Conservation (phyloP, 495 filamentous ascomycete genomes). For the Penicillium subrubescens region DNA sequence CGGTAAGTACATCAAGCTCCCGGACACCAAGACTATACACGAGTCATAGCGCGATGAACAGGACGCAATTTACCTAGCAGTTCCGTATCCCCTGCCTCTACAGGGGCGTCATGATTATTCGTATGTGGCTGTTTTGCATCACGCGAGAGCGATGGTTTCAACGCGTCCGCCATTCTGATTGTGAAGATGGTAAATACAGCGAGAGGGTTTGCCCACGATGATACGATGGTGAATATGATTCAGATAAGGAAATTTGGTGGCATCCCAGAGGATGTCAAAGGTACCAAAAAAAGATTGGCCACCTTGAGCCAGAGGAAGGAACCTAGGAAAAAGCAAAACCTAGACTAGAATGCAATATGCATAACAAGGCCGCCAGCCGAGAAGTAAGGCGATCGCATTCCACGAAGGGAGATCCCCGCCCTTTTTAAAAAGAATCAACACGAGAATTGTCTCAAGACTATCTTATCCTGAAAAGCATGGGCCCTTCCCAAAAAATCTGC, state of each 20-base stretch:
- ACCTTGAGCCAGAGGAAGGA: neutral
- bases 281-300: neutral
- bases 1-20: neutral
- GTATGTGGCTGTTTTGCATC: neutral
- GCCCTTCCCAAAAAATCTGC: neutral
- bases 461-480: neutral
- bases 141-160: conserved; percentile 12
- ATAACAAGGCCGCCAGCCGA: neutral
- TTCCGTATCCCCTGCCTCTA: conserved; percentile 32
- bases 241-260: neutral
- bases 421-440: neutral
- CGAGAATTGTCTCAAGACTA: neutral
- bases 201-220: neutral
- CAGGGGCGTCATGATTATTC: conserved; percentile 10
- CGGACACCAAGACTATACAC: neutral
- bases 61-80: conserved; percentile 29
- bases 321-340: neutral
- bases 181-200: neutral
- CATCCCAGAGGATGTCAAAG: neutral
- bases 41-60: too few relatives aligned
- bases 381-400: neutral
- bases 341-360: neutral
- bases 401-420: neutral
- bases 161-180: conserved; percentile 19
- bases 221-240: neutral